A percentile compares a stretch with the other conserved stretches of the same genome.
These are phyloP conservation scores for Neotropicomus parvogracilis DNA, from an alignment of 1,284 basidiomycete species.

Conservation along the genomic window DNA sequence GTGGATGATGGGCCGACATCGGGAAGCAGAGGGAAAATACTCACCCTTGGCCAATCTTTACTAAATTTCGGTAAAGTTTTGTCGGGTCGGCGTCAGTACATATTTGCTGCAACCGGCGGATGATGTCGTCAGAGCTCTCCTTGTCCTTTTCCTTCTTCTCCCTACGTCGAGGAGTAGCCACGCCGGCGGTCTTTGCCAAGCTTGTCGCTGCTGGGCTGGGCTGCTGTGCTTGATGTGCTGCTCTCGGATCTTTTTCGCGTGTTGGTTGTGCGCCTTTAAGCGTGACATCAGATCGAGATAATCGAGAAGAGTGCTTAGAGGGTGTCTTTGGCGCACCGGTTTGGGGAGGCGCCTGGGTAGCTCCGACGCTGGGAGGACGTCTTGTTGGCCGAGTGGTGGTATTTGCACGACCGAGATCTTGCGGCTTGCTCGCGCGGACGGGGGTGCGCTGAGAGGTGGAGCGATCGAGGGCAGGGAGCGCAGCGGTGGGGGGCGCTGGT, in stretches of 20 bases:
- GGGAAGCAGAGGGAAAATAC: constrained; percentile 22
- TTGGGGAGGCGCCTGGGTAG: constrained; percentile 19
- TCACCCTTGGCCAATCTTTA: constrained; percentile 97
- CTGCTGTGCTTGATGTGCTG: constrained; percentile 39
- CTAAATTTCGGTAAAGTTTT: constrained; percentile 84
- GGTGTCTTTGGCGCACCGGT: constrained; percentile 37
- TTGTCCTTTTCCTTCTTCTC: constrained; percentile 84
- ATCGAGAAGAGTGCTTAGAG: constrained; percentile 47
- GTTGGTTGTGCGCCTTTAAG: constrained; percentile 38
- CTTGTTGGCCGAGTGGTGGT: constrained; percentile 49
- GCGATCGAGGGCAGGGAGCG: constrained; percentile 64
- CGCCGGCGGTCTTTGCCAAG: constrained; percentile 62
- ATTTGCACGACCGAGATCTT: constrained; percentile 61
- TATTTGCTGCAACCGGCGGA: constrained; percentile 87
- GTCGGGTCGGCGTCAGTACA: constrained; percentile 98
- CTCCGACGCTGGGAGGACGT: constrained; percentile 27
- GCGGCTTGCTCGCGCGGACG: constrained; percentile 46
- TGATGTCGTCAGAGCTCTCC: constrained; percentile 85
- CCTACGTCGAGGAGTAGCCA: constrained; percentile 75
- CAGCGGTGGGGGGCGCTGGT: constrained; percentile 59
- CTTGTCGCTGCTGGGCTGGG: constrained; percentile 45
- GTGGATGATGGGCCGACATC: neutral
- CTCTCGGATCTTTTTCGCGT: constrained; percentile 37
- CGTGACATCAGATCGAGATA: constrained; percentile 52
- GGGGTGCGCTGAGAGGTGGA: constrained; percentile 72